Evolutionary conservation across 1,284 basidiomycete species (phyloP).

Genomic region (Xerocomus nothofagi): DNA sequence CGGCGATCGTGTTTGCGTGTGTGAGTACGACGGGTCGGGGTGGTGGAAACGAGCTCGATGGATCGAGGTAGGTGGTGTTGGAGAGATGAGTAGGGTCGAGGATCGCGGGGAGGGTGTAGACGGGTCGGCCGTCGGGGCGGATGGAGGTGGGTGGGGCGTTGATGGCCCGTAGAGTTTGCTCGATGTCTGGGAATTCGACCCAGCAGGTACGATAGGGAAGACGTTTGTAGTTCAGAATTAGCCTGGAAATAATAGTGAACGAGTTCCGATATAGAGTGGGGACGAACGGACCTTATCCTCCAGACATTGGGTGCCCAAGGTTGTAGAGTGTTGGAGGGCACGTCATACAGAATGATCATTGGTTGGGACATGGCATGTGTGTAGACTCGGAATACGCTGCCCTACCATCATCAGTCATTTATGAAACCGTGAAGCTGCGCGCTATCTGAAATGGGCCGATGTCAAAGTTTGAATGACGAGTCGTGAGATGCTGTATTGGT

Average conservation of each 20-base stretch:
- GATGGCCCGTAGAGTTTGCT: conserved; percentile 55
- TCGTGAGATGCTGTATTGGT: conserved; percentile 15
- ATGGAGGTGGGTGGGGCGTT: conserved; percentile 56
- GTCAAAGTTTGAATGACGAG: background rate
- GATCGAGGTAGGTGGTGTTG: background rate
- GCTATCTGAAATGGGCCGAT: conserved; percentile 1
- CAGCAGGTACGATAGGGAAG: conserved; percentile 65
- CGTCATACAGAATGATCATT: conserved; percentile 64
- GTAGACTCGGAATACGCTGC: background rate
- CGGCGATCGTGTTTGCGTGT: conserved; percentile 60
- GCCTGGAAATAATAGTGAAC: conserved; percentile 38
- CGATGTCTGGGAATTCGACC: conserved; percentile 69
- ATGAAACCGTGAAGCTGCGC: conserved; percentile 1
- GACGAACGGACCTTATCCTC: conserved; percentile 42
- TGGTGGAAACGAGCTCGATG: conserved; percentile 22
- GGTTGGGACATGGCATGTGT: conserved; percentile 39
- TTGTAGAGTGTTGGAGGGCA: conserved; percentile 56
- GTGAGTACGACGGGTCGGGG: conserved; percentile 48
- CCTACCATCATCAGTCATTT: conserved; percentile 7
- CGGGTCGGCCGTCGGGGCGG: conserved; percentile 54
- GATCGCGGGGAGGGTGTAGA: conserved; percentile 69
- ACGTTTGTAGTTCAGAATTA: conserved; percentile 71
- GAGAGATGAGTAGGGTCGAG: conserved; percentile 39
- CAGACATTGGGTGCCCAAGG: conserved; percentile 75
- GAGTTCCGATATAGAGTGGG: background rate